Evolutionary conservation across 2,329 filamentous ascomycete genomes (phyloP), one percentile per base, ranked within the genome.

Genomic region (Emydomyces testavorans): DNA sequence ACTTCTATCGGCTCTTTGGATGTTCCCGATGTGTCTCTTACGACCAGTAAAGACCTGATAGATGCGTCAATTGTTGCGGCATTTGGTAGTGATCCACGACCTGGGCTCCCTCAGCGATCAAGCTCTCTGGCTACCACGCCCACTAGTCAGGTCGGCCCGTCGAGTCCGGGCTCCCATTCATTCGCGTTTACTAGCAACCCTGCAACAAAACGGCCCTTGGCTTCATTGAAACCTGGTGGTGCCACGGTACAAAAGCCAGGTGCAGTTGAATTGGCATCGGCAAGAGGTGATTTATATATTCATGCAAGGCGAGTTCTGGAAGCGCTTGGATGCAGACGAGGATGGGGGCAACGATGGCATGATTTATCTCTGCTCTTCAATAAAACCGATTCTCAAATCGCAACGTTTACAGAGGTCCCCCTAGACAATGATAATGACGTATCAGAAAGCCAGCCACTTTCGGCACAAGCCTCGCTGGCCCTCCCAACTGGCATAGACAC

Each of bases 301-400:
- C 69, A 94, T 34, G 89, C 87, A 6, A 76, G 90, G 48, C 86
- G 85, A 53, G 77, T 92, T 4, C 71, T 96, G 0, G 82, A 90
- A 57, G 76, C 80, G 41, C 68, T 87, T 39, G 89, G 85, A 1
- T 79, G 77, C 58, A 77, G 78, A 50, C 72, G 78, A 18, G 80
- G 78, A 2, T 95, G 88, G 89, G 77, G 72, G 44, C 78, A 85
- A 53, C 85, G 83, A 0, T 93, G 85, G 87, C 71, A 72, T 23
- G 71, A 77, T 48, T 74, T 81, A 6, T 65, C 61, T 20, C 56
- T 70, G 23, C 61, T 69, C 8, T 63, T 64, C 35, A 60, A 65
- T 46, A 59, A 62, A 11, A 54, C 60, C 26, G 54, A 51, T 45
- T 55, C 54, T 23, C 56, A 58, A 29, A 56, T 57, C 26, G 44